Conservation (phyloP, 441 rosid genomes). For the Pelargonium cotyledonis region DNA sequence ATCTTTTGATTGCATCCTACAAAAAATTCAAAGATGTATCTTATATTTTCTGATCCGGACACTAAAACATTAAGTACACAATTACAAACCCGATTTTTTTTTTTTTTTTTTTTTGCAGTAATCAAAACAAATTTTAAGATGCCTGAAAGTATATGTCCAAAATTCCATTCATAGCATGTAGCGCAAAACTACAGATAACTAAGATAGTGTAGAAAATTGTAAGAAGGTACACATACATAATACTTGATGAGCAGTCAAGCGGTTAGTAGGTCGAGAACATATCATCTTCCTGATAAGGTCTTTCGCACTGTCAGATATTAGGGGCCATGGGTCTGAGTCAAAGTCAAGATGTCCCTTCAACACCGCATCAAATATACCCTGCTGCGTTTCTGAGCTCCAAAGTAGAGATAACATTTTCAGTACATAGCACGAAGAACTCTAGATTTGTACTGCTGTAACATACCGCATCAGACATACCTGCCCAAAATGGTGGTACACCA, state of each 20-base stretch:
- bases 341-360: constrained; percentile 87
- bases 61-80: too few relatives aligned
- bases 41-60: too few relatives aligned
- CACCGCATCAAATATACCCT: constrained; percentile 95
- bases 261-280: constrained; percentile 66
- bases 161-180: neutral
- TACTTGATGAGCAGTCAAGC: constrained; percentile 83
- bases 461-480: constrained; percentile 36
- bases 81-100: too few relatives aligned
- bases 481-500: constrained; percentile 99
- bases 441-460: constrained; percentile 3
- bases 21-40: too few relatives aligned
- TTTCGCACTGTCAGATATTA: constrained; percentile 73
- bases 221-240: constrained; percentile 46
- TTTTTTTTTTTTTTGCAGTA: too few relatives aligned
- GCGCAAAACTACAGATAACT: neutral
- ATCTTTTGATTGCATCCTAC: too few relatives aligned
- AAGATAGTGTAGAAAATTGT: neutral
- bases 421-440: constrained; percentile 17
- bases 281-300: constrained; percentile 88
- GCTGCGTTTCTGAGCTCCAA: constrained; percentile 68
- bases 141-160: neutral
- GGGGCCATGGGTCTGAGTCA: constrained; percentile 90
- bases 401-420: neutral
- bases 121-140: neutral